Evolutionary conservation across 352 stramenopile species (phyloP).

Genomic region (Phytophthora vignae): DNA sequence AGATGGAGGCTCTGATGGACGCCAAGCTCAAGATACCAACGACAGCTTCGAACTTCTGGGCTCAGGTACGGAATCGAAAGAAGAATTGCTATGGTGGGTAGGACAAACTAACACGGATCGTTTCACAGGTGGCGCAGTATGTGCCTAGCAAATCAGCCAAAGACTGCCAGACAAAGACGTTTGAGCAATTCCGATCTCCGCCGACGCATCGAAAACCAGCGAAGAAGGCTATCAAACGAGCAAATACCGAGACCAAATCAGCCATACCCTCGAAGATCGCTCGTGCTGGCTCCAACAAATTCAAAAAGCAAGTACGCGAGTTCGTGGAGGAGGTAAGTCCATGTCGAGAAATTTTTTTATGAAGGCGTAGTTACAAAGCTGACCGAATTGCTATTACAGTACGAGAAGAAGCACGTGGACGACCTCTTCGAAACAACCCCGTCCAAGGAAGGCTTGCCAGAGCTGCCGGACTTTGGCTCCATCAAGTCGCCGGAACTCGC

Average conservation of each 20-base stretch:
- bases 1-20: constrained; percentile 57
- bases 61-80: constrained; percentile 34
- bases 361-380: background rate
- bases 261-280: constrained; percentile 60
- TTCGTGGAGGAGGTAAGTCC: constrained; percentile 62
- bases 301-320: constrained; percentile 86
- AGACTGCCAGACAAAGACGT: constrained; percentile 70
- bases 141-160: constrained; percentile 67
- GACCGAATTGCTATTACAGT: constrained; percentile 29
- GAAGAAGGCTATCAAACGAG: constrained; percentile 41
- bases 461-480: constrained; percentile 50
- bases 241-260: constrained; percentile 11
- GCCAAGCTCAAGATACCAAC: constrained; percentile 74
- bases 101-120: background rate
- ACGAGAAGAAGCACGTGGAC: constrained; percentile 79
- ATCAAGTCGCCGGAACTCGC: constrained; percentile 61
- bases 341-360: background rate
- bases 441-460: constrained; percentile 45
- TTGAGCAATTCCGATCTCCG: constrained; percentile 61
- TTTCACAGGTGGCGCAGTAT: constrained; percentile 42
- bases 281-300: constrained; percentile 76
- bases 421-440: constrained; percentile 72
- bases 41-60: constrained; percentile 74
- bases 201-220: constrained; percentile 40
- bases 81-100: no score